Base-by-base conservation (phyloP, 192 early-diverging fungal genomes). In the Coemansia furcata region DNA sequence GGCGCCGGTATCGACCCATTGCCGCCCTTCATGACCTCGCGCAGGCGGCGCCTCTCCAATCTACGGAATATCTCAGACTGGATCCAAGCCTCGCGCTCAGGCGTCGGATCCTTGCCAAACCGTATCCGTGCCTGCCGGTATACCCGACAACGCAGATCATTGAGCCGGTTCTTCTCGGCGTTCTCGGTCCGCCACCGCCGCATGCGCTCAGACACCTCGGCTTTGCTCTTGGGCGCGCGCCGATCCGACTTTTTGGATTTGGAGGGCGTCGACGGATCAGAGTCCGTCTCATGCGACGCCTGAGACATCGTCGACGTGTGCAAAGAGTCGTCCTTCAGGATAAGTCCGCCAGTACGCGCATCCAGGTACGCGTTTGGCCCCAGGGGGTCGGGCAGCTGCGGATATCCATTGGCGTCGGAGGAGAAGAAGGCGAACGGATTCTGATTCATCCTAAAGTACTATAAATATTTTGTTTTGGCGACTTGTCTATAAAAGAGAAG, bases 61-160 rank as follows among this genome's bases (percentile, higher is more conserved):
- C 83, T 73, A 8, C 83, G 58, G 59, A 74, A 77, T 21, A 91
- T 91, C 76, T 91, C 89, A 0, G 82, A 83, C 46, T 86, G 84
- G 29, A 91, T 88, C 80, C 86, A 91, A 0, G 85, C 81, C 43
- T 89, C 86, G 15, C 87, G 84, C 57, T 86, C 87, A 0, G 80
- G 71, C 19, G 85, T 85, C 29, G 87, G 86, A 5, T 84, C 78
- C 8, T 85, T 85, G 26, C 88, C 90, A 77, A 85, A 91, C 52
- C 83, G 85, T 60, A 84, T 85, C 0, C 82, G 75, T 3, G 87
- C 88, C 64, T 87, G 75, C 2, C 87, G 82, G 71, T 91, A 91
- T 2, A 91, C 90, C 54, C 90, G 88, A 60, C 90, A 91, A 4
- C 90, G 74, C 72, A 91, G 74, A 50, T 91, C 90, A 55, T 91